Percentiles rank a stretch among this genome's conserved stretches.
Conservation (phyloP, 371 early-diverging fungal species). For the Mortierella sp. region DNA sequence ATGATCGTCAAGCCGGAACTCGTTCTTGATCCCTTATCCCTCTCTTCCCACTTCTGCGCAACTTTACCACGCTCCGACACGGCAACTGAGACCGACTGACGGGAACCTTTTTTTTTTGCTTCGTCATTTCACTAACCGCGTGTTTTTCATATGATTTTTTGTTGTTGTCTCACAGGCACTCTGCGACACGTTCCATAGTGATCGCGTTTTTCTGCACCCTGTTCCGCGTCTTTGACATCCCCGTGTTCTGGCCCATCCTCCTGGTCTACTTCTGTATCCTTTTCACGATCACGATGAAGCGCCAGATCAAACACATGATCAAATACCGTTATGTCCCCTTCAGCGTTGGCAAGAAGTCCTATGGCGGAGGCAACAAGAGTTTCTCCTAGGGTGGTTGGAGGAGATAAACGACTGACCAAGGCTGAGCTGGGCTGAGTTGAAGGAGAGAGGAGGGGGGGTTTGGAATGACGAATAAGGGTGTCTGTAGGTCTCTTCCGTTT, state of each 20-base stretch:
- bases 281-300: constrained; percentile 95
- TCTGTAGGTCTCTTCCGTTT: neutral
- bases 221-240: constrained; percentile 94
- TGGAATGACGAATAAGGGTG: neutral
- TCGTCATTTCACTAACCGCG: neutral
- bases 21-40: neutral
- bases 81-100: neutral
- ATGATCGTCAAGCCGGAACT: neutral
- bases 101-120: neutral
- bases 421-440: neutral
- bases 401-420: neutral
- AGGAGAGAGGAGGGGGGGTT: neutral
- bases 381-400: neutral
- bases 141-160: neutral
- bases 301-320: constrained; percentile 98
- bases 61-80: constrained; percentile 1
- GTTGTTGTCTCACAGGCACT: constrained; percentile 68
- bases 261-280: constrained; percentile 97
- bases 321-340: constrained; percentile 99
- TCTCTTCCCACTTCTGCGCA: neutral
- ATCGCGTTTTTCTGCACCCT: constrained; percentile 90
- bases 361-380: constrained; percentile 41
- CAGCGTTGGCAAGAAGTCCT: constrained; percentile 95
- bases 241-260: constrained; percentile 97
- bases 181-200: constrained; percentile 83